phyloP scores from a whole-genome alignment of 2,329 filamentous ascomycete species.

The Beauveria sp. region DNA sequence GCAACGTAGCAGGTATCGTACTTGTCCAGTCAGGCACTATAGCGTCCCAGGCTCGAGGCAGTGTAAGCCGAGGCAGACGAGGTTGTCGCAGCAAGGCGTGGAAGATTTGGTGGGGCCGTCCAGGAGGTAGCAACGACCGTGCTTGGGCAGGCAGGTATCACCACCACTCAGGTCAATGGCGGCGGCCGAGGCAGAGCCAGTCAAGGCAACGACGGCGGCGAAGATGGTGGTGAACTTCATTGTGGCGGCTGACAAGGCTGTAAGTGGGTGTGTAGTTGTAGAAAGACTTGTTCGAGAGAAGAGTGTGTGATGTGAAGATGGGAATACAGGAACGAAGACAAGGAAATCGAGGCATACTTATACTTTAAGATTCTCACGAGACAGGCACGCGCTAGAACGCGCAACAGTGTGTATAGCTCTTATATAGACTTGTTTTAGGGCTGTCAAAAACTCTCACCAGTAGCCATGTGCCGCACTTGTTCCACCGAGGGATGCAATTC shows the following conservation, averaged over 20 bases:
- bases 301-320: neutral
- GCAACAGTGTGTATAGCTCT: neutral
- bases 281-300: neutral
- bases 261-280: neutral
- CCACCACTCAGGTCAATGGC: neutral
- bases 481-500: neutral
- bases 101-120: neutral
- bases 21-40: neutral
- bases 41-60: neutral
- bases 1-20: neutral
- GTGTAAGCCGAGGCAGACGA: neutral
- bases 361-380: neutral
- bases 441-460: neutral
- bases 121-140: neutral
- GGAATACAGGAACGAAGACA: neutral
- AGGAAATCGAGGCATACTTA: neutral
- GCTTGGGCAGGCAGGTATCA: neutral
- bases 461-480: neutral
- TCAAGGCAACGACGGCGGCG: neutral
- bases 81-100: neutral
- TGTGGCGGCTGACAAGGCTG: neutral
- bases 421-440: neutral
- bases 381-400: neutral
- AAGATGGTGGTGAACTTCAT: conserved; percentile 2
- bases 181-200: neutral